A percentile compares a stretch with the other conserved stretches of the same genome.
Conservation (phyloP, 2,329 filamentous ascomycete genomes). For the Colletotrichum sojae region DNA sequence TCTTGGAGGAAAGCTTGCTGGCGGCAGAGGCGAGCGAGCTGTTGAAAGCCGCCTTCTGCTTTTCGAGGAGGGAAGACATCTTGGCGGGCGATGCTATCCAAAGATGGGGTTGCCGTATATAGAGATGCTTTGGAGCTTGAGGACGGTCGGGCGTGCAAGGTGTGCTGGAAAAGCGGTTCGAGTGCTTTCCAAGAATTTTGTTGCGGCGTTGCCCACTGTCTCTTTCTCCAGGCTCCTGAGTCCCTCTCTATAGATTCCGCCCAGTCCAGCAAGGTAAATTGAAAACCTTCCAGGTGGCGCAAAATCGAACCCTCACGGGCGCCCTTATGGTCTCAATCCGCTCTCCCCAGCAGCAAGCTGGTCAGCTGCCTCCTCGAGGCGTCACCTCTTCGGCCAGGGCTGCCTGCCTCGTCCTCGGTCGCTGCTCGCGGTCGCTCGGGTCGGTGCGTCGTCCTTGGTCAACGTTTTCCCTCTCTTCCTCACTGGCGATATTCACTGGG, state of each 20-base stretch:
- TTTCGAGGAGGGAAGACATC: conserved; percentile 75
- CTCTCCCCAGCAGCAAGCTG: not conserved
- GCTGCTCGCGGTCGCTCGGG: conserved; percentile 10
- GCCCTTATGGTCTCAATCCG: not conserved
- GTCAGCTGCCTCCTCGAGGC: not conserved
- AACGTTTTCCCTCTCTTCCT: not conserved
- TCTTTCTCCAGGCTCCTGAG: no score
- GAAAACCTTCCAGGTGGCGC: no score
- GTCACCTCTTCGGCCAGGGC: conserved; percentile 5
- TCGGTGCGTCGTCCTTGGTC: conserved; percentile 10
- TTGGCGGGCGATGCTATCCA: conserved; percentile 44
- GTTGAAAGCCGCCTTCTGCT: conserved; percentile 74
- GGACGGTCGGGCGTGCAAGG: not conserved
- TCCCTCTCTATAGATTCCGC: no score
- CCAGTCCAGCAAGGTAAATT: no score
- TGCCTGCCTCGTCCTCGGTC: conserved; percentile 15
- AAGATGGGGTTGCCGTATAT: conserved; percentile 6
- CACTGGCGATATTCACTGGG: not conserved
- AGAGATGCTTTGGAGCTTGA: not conserved
- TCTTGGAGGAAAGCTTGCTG: conserved; percentile 70
- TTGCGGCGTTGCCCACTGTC: no score
- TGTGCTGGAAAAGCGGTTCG: not conserved
- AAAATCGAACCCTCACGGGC: no score
- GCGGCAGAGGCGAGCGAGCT: conserved; percentile 75
- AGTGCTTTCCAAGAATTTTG: not conserved